A percentile compares a stretch with the other conserved stretches of the same genome.
These are phyloP conservation scores for Candida fluviatilis DNA, from an alignment of 805 yeast genomes.

Conservation along the genomic window DNA sequence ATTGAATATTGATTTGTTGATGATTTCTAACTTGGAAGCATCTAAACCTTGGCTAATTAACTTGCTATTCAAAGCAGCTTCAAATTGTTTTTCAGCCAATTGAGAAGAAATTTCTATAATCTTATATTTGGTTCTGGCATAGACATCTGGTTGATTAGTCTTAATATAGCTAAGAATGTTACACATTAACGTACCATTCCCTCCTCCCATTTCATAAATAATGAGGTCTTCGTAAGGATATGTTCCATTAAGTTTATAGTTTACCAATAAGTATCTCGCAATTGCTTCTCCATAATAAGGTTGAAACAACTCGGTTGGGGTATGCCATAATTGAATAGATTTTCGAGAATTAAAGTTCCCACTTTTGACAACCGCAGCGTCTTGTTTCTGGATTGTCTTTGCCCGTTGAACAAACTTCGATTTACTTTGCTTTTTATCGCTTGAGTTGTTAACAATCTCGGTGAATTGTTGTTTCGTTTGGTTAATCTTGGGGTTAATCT, in stretches of 20 bases:
- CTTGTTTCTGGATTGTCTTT: constrained; percentile 21
- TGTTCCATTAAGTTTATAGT: constrained; percentile 58
- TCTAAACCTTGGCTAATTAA: constrained; percentile 44
- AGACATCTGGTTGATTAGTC: constrained; percentile 67
- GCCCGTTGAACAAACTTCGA: constrained; percentile 28
- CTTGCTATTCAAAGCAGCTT: constrained; percentile 30
- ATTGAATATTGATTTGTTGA: constrained; percentile 71
- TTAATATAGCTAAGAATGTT: constrained; percentile 65
- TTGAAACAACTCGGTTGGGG: constrained; percentile 81
- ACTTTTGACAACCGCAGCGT: constrained; percentile 15
- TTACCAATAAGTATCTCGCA: constrained; percentile 72
- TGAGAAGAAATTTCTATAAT: constrained; percentile 68
- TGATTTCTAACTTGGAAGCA: constrained; percentile 52
- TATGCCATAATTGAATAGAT: constrained; percentile 77
- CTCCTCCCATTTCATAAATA: constrained; percentile 87
- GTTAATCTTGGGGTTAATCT: constrained; percentile 9
- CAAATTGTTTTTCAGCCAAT: constrained; percentile 54
- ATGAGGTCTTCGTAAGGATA: constrained; percentile 69
- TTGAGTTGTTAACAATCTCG: constrained; percentile 2
- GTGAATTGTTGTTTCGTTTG: constrained; percentile 11
- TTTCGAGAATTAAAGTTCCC: constrained; percentile 17
- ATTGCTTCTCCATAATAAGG: constrained; percentile 85
- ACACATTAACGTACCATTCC: constrained; percentile 82
- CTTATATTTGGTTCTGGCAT: constrained; percentile 59
- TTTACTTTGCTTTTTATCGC: constrained; percentile 6